These are phyloP conservation scores for Ramichloridium luteum DNA, from an alignment of 2,329 filamentous ascomycete genomes.

Conservation along the genomic window DNA sequence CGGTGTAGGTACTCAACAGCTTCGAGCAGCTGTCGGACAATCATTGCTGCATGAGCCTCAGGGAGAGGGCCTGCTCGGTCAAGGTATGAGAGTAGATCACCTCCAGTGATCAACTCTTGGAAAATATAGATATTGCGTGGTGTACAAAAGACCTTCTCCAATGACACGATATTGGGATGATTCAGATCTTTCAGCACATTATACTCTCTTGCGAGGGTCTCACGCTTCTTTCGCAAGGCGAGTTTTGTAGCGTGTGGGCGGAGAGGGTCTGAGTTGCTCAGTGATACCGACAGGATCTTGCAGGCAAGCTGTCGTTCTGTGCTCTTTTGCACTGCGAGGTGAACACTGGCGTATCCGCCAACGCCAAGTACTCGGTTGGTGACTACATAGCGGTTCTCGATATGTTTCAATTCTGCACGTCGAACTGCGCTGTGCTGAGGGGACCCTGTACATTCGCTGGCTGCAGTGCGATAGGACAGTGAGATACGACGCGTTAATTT, in stretches of 20 bases:
- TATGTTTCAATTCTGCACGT: constrained; percentile 22
- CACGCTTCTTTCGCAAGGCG: constrained; percentile 4
- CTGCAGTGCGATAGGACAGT: constrained; percentile 16
- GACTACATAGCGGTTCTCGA: constrained; percentile 38
- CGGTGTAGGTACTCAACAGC: constrained; percentile 48
- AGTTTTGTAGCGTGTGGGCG: not conserved
- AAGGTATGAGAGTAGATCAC: constrained; percentile 49
- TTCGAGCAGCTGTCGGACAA: constrained; percentile 44
- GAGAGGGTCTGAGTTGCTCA: not conserved
- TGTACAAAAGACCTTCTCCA: constrained; percentile 46
- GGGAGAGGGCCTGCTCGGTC: constrained; percentile 37
- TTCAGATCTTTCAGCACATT: constrained; percentile 39
- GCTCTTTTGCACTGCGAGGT: constrained; percentile 40
- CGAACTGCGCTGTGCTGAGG: constrained; percentile 3
- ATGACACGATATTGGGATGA: constrained; percentile 48
- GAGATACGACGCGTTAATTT: constrained; percentile 19
- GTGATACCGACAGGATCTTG: constrained; percentile 42
- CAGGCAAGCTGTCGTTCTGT: constrained; percentile 53
- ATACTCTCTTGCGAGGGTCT: constrained; percentile 27
- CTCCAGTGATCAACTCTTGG: constrained; percentile 47
- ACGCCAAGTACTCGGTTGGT: constrained; percentile 40
- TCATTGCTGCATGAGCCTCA: constrained; percentile 41
- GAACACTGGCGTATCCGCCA: constrained; percentile 43
- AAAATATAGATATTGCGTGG: constrained; percentile 47
- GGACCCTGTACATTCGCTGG: constrained; percentile 1